Conservation (phyloP, 2,329 filamentous ascomycete species). For the Cladosporium sp. region DNA sequence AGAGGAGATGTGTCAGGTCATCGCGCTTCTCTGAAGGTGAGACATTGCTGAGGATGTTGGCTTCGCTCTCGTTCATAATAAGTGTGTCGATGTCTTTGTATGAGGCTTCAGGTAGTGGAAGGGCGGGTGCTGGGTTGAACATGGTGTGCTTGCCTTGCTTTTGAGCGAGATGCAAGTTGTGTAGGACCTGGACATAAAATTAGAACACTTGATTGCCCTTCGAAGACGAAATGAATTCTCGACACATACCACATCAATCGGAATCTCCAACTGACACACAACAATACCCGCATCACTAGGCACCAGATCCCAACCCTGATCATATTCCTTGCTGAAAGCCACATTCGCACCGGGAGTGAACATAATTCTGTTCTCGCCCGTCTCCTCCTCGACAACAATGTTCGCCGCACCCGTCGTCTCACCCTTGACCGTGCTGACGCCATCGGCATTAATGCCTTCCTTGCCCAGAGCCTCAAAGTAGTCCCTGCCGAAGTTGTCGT, state of each 20-base stretch:
- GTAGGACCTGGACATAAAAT: constrained; percentile 29
- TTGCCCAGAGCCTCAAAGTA: constrained; percentile 44
- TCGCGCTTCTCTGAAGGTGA: constrained; percentile 37
- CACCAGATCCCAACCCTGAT: constrained; percentile 39
- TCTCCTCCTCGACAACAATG: constrained; percentile 50
- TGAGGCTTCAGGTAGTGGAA: constrained; percentile 63
- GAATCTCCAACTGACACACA: constrained; percentile 51
- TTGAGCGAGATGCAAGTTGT: constrained; percentile 35
- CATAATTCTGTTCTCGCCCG: constrained; percentile 52
- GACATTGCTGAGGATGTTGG: constrained; percentile 60
- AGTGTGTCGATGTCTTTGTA: constrained; percentile 73
- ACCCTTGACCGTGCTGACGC: constrained; percentile 42
- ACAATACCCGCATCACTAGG: constrained; percentile 44
- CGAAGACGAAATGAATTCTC: neutral
- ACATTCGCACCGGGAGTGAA: constrained; percentile 51
- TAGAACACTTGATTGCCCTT: neutral
- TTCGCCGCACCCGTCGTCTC: constrained; percentile 51
- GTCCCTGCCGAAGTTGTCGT: constrained; percentile 44
- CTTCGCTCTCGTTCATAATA: constrained; percentile 89
- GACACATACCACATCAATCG: constrained; percentile 41
- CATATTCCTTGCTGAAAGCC: constrained; percentile 35
- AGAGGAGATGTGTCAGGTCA: constrained; percentile 38
- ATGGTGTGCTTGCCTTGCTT: constrained; percentile 55
- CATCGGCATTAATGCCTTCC: constrained; percentile 46
- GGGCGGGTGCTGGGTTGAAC: constrained; percentile 78